Evolutionary conservation across 169 alveolate genomes (phyloP).

Genomic region (Cryptosporidium ubiquitum): DNA sequence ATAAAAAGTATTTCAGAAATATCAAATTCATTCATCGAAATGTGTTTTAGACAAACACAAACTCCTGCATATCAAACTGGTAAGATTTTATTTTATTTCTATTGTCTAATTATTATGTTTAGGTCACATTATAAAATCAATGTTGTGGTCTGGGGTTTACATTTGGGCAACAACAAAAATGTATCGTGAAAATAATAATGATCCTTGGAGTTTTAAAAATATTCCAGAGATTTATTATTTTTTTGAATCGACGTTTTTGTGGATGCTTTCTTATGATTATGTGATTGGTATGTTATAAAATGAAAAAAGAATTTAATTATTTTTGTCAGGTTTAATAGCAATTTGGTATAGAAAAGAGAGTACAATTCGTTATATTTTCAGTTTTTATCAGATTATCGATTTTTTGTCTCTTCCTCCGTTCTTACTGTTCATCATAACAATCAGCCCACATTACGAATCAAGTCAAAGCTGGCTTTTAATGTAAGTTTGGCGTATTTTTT

Average conservation of each 20-base stretch:
- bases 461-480: conserved; percentile 47
- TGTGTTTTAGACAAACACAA: conserved; percentile 28
- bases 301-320: not conserved
- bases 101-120: not conserved
- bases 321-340: conserved; percentile 35
- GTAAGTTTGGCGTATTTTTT: conserved; percentile 10
- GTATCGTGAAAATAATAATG: conserved; percentile 31
- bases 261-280: conserved; percentile 78
- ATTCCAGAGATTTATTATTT: conserved; percentile 73
- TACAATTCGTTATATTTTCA: conserved; percentile 28
- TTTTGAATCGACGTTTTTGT: conserved; percentile 74
- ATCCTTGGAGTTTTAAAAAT: conserved; percentile 65
- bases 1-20: conserved; percentile 6
- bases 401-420: conserved; percentile 55
- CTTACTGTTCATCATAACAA: conserved; percentile 8
- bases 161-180: conserved; percentile 78
- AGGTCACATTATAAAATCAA: conserved; percentile 35
- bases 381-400: conserved; percentile 25
- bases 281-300: conserved; percentile 17
- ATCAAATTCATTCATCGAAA: not conserved
- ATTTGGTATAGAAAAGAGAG: conserved; percentile 46
- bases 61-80: conserved; percentile 57
- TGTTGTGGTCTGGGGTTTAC: conserved; percentile 78
- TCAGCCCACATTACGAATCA: conserved; percentile 39
- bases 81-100: not conserved